Evolutionary conservation across 495 filamentous ascomycete species (phyloP), one percentile per base, ranked within the genome.

Genomic region (Aspergillus campestris): DNA sequence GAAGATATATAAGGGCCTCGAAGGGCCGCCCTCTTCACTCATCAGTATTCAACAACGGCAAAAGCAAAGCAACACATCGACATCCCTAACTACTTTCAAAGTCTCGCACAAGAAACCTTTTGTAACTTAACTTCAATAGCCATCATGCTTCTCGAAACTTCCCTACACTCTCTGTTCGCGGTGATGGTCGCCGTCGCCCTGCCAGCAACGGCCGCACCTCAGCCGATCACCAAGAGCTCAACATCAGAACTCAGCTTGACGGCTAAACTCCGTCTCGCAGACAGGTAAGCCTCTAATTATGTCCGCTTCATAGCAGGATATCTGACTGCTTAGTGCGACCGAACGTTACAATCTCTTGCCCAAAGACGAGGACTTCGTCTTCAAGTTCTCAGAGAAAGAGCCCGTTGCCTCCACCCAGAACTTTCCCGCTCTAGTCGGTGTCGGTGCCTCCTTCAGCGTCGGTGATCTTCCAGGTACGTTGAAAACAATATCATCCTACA

Each of bases 301-400:
- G n/a, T 29, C 15, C 34, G 32, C 27, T 32, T 38, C 13, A 34
- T 31, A 24, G 18, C 1, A 24, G 18, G 2, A 24, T 24, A 24
- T 24, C 18, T 24, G 18, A 24, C 11, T 36, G 2, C 39, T 5
- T 29, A 63, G 54, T 9, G 46, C 55, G 14, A 51, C 65, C 38
- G 71, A 73, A 18, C 62, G 64, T 11, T 62, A 65, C 39, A 30
- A 53, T 35, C 57, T 68, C 12, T 63, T 74, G 28, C 47, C 57
- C 11, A 56, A 56, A 9, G 50, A 70, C 46, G 39, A 50, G 6
- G 63, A 64, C 50, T 74, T 69, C 52, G 29, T 62, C 49, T 77
- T 69, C 48, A 61, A 74, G 55, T 74, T 73, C 57, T 61, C 37
- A 15, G 48, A 35, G 34, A 51, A 12, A 41, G 31, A 36, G 0